Evolutionary conservation across 495 filamentous ascomycete genomes (phyloP).

Genomic region (Xylaria longipes): DNA sequence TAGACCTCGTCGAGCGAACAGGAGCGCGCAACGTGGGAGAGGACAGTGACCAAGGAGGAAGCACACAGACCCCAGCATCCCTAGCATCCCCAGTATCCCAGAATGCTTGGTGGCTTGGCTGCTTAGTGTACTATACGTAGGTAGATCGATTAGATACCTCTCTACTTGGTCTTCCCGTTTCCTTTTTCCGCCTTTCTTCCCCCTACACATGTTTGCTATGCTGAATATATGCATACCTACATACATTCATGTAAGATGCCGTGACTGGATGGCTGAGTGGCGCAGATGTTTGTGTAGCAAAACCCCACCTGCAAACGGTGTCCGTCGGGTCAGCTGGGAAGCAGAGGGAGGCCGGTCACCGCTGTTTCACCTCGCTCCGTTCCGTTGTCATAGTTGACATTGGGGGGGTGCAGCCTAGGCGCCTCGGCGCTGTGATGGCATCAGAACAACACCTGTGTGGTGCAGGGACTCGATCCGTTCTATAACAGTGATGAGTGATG

Average conservation of each 20-base stretch:
- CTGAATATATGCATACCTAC: neutral
- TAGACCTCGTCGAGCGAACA: conserved; percentile 11
- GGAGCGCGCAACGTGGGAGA: conserved; percentile 17
- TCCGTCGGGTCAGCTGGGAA: neutral
- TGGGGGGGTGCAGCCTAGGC: conserved; percentile 1
- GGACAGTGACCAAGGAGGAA: conserved; percentile 1
- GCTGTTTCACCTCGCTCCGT: conserved; percentile 13
- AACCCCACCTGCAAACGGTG: neutral
- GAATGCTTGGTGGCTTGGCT: neutral
- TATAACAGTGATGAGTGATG: neutral
- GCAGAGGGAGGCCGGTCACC: neutral
- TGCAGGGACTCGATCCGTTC: neutral
- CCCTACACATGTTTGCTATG: neutral
- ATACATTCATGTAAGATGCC: conserved; percentile 5
- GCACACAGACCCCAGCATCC: conserved; percentile 12
- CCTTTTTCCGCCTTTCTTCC: neutral
- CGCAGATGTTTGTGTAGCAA: neutral
- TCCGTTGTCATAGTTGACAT: neutral
- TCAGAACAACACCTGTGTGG: conserved; percentile 3
- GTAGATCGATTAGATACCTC: neutral
- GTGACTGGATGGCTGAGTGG: neutral
- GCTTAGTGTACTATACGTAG: neutral
- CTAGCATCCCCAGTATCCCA: conserved; percentile 10
- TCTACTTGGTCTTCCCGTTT: neutral
- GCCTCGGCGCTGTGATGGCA: conserved; percentile 15